Percentiles rank a stretch among this genome's conserved stretches.
phyloP scores from a whole-genome alignment of 108 stramenopile species.

The Skeletonema marinoi region DNA sequence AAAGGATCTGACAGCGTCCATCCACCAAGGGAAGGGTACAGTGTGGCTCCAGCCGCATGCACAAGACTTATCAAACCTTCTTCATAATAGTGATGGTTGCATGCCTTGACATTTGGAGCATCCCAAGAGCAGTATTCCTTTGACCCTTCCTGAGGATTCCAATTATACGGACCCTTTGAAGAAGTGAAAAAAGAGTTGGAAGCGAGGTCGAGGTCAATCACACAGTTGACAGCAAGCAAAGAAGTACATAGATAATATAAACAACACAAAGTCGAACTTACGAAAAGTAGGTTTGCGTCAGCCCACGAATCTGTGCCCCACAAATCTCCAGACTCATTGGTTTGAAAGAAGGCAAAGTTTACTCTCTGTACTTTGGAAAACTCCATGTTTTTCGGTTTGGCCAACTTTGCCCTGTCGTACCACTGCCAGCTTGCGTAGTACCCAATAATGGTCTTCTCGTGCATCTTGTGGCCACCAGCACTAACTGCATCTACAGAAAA shows the following conservation, averaged over 20 bases:
- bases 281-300: not conserved
- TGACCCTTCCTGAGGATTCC: constrained; percentile 18
- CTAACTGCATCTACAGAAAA: constrained; percentile 13
- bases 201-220: not conserved
- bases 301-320: constrained; percentile 43
- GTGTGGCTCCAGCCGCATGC: constrained; percentile 37
- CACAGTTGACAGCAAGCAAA: not conserved
- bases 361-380: constrained; percentile 39
- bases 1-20: constrained; percentile 41
- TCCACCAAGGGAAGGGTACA: constrained; percentile 35
- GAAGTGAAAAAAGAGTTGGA: too few relatives aligned
- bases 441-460: constrained; percentile 47
- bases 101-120: constrained; percentile 17
- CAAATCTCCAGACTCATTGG: constrained; percentile 19
- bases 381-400: constrained; percentile 39
- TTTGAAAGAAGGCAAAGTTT: constrained; percentile 48
- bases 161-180: constrained; percentile 24
- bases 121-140: constrained; percentile 38
- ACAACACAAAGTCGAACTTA: not conserved
- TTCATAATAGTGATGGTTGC: constrained; percentile 33
- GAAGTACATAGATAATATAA: not conserved
- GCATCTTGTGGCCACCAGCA: not conserved
- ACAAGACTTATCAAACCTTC: constrained; percentile 35
- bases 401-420: constrained; percentile 42
- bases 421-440: constrained; percentile 51